phyloP scores from a whole-genome alignment of 495 filamentous ascomycete species.

The Annulohypoxylon moriforme region DNA sequence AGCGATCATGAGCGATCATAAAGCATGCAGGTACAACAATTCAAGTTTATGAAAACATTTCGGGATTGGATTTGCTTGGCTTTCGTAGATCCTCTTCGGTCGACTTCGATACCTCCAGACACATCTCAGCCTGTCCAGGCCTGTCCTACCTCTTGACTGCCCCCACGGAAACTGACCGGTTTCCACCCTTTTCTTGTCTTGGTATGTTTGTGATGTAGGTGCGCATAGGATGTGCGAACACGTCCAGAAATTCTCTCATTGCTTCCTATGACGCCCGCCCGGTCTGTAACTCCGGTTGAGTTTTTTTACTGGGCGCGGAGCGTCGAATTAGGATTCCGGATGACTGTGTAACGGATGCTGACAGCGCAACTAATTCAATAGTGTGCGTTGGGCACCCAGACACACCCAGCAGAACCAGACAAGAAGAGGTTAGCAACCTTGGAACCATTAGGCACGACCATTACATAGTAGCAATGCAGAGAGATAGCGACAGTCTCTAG shows the following conservation, averaged over 20 bases:
- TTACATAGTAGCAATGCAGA: slow-evolving; percentile 17
- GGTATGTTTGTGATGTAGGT: background rate
- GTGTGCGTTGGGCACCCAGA: slow-evolving; percentile 39
- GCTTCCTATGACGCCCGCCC: slow-evolving; percentile 17
- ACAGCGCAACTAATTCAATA: slow-evolving; percentile 33
- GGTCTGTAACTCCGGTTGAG: slow-evolving; percentile 36
- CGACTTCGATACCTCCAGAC: background rate
- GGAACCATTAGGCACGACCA: slow-evolving; percentile 24
- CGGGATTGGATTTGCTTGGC: slow-evolving; percentile 13
- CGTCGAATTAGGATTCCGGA: slow-evolving; percentile 29
- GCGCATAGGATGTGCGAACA: slow-evolving; percentile 15
- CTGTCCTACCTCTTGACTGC: background rate
- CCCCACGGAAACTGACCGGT: slow-evolving; percentile 15
- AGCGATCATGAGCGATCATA: background rate
- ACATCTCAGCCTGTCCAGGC: background rate
- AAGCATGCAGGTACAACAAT: slow-evolving; percentile 4
- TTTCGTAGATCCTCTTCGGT: slow-evolving; percentile 31
- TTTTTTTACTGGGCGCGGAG: slow-evolving; percentile 31
- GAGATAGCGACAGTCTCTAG: slow-evolving; percentile 2
- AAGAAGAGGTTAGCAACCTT: slow-evolving; percentile 1
- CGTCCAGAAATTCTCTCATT: slow-evolving; percentile 4
- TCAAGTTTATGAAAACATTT: slow-evolving; percentile 18
- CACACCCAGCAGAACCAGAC: too few relatives aligned
- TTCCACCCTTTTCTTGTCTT: slow-evolving; percentile 12
- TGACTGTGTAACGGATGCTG: slow-evolving; percentile 24